These are phyloP conservation scores for Ceratocystis eucalypticola DNA, from an alignment of 2,329 filamentous ascomycete genomes.

Conservation along the genomic window DNA sequence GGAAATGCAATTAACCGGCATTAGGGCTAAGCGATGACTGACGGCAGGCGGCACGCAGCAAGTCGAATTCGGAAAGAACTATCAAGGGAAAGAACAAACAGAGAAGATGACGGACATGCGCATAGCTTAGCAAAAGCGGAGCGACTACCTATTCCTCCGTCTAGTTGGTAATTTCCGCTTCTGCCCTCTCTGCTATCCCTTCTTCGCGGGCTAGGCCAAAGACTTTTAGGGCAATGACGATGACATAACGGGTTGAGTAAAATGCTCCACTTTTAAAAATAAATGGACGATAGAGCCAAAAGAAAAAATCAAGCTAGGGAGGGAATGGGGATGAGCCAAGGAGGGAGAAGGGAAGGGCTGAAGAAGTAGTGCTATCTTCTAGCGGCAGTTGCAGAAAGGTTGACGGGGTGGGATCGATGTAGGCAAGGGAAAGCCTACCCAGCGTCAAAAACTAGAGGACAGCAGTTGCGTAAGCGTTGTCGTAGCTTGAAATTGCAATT, in stretches of 20 bases:
- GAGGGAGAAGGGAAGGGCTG: not conserved
- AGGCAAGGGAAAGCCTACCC: not conserved
- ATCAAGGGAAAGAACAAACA: not conserved
- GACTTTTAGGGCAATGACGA: too few relatives aligned
- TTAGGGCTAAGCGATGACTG: not conserved
- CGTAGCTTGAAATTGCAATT: not conserved
- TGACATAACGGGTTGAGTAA: not conserved
- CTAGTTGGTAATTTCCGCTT: too few relatives aligned
- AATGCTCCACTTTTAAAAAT: not conserved
- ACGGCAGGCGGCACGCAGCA: not conserved
- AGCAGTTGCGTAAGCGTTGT: not conserved
- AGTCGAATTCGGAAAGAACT: not conserved
- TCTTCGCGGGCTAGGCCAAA: too few relatives aligned
- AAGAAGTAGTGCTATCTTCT: not conserved
- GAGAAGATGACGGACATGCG: not conserved
- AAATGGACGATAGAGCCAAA: not conserved
- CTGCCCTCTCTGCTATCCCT: too few relatives aligned
- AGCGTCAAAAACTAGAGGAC: not conserved
- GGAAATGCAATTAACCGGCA: not conserved
- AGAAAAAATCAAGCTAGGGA: not conserved
- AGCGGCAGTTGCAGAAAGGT: not conserved
- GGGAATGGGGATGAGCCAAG: not conserved
- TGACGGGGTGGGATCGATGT: not conserved
- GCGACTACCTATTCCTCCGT: too few relatives aligned
- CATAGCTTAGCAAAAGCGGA: too few relatives aligned